Conservation (phyloP, 2,329 filamentous ascomycete species). For the Trichoderma semiorbis region DNA sequence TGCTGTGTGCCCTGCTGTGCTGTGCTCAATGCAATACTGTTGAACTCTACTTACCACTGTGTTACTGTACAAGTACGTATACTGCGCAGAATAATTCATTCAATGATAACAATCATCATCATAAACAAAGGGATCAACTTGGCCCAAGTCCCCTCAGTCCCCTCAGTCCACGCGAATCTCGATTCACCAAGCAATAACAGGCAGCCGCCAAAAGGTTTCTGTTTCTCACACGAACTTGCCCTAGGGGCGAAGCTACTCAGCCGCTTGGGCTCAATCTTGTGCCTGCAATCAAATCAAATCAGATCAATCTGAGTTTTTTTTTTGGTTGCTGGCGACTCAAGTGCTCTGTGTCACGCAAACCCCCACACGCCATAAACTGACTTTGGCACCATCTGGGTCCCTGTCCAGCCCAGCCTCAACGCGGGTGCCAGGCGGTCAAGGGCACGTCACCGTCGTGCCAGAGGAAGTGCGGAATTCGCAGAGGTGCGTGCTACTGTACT, state of each 20-base stretch:
- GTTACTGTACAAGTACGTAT: too few relatives aligned
- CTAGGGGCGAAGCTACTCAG: background rate
- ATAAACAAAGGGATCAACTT: background rate
- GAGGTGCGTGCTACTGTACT: background rate
- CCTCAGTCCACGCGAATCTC: background rate
- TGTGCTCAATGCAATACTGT: too few relatives aligned
- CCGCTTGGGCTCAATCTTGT: slow-evolving; percentile 8
- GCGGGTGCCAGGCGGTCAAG: background rate
- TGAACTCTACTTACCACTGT: background rate
- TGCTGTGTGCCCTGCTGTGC: too few relatives aligned
- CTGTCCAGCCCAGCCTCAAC: background rate
- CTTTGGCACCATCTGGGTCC: slow-evolving; percentile 18
- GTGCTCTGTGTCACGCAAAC: background rate
- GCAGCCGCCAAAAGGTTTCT: background rate
- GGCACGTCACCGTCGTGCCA: background rate
- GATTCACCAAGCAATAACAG: background rate
- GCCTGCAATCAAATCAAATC: background rate
- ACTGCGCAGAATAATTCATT: background rate
- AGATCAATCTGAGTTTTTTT: background rate
- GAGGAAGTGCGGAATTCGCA: background rate
- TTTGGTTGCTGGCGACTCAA: background rate
- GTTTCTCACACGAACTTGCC: background rate
- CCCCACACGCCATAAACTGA: slow-evolving; percentile 12
- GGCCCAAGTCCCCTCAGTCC: too few relatives aligned
- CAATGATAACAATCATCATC: background rate